Evolutionary conservation across 331 rosid genomes (phyloP).

Genomic region (Quercus tomentella): DNA sequence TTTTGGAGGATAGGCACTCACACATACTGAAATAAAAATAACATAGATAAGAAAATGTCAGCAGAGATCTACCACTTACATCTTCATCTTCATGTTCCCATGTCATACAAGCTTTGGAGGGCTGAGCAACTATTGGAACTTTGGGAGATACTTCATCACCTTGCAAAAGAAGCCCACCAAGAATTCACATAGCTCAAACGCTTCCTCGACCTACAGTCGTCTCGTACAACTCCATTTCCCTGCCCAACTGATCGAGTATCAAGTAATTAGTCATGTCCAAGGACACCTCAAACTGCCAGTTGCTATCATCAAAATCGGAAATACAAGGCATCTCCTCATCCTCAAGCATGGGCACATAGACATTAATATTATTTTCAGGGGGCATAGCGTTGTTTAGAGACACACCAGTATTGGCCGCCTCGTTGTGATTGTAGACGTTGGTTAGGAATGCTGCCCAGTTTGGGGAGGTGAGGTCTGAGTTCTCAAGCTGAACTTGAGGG

Average conservation of each 20-base stretch:
- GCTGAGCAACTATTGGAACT: too few relatives aligned
- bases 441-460: not conserved
- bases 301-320: not conserved
- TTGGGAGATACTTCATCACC: too few relatives aligned
- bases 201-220: slow-evolving; percentile 21
- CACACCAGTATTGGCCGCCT: not conserved
- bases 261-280: slow-evolving; percentile 18
- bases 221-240: slow-evolving; percentile 48
- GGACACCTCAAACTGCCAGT: slow-evolving; percentile 14
- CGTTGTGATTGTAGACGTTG: not conserved
- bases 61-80: too few relatives aligned
- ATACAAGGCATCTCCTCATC: not conserved
- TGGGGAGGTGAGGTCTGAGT: not conserved
- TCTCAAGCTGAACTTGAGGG: not conserved
- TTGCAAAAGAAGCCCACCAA: too few relatives aligned
- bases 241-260: slow-evolving; percentile 14
- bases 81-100: too few relatives aligned
- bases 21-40: too few relatives aligned
- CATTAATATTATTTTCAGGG: not conserved
- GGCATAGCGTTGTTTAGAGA: not conserved
- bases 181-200: not conserved
- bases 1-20: too few relatives aligned
- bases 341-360: slow-evolving; percentile 11
- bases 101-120: too few relatives aligned
- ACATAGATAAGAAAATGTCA: too few relatives aligned